phyloP scores from a whole-genome alignment of 179 eudicot species.

The Beta macrorhiza region DNA sequence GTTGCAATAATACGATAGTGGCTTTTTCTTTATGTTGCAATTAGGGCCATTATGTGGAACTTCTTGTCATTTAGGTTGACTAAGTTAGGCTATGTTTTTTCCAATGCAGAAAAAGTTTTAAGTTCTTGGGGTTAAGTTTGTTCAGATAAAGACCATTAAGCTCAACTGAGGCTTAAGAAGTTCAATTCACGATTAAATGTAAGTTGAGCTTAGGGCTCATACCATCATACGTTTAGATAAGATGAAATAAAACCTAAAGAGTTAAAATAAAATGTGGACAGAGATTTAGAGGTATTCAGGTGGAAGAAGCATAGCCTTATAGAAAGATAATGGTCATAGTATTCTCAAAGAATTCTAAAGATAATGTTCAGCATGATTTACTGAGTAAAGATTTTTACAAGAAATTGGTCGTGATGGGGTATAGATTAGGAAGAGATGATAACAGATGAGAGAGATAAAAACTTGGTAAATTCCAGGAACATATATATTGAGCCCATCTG shows the following conservation, averaged over 20 bases:
- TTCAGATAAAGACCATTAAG: neutral
- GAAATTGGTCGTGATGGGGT: neutral
- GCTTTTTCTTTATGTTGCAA: too few species aligned
- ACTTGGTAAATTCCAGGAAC: neutral
- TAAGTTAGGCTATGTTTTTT: neutral
- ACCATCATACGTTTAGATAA: too few species aligned
- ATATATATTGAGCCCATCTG: neutral
- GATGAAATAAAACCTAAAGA: neutral
- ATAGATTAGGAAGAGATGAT: neutral
- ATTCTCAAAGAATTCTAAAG: neutral
- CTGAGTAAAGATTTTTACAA: neutral
- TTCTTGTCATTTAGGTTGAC: neutral
- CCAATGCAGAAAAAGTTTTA: neutral
- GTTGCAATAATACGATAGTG: too few species aligned
- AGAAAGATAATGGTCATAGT: neutral
- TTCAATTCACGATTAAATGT: too few species aligned
- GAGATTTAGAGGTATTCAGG: neutral
- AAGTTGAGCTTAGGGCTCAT: too few species aligned
- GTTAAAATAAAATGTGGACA: neutral
- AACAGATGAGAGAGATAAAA: neutral
- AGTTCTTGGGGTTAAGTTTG: neutral
- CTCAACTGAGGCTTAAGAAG: neutral
- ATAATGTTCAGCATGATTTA: neutral
- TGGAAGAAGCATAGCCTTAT: neutral
- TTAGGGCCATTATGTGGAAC: neutral